phyloP scores from a whole-genome alignment of 164 flowering plant species.

The Vitis labrusca region DNA sequence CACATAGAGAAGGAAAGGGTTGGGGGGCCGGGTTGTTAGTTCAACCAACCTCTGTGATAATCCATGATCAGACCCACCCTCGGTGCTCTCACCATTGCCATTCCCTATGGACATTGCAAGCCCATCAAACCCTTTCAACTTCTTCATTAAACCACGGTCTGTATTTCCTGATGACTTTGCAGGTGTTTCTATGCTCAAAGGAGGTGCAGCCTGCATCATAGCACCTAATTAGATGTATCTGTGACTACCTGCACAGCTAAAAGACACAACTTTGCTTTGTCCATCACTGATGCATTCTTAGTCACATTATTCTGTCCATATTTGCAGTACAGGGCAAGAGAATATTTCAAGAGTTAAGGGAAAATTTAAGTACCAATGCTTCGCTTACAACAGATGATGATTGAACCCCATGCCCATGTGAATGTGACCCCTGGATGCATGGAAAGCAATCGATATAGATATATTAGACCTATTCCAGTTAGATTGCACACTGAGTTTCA shows the following conservation, averaged over 20 bases:
- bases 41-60: conserved; percentile 44
- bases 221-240: conserved; percentile 6
- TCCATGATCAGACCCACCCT: conserved; percentile 34
- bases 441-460: neutral
- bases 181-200: conserved; percentile 56
- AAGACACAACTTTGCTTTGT: neutral
- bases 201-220: conserved; percentile 49
- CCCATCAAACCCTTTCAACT: conserved; percentile 77
- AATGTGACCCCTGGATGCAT: conserved; percentile 43
- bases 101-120: conserved; percentile 77
- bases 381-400: conserved; percentile 46
- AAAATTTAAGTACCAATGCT: conserved; percentile 17
- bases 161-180: conserved; percentile 61
- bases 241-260: neutral
- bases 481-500: no score
- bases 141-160: conserved; percentile 59
- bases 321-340: neutral
- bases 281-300: neutral
- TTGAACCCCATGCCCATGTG: conserved; percentile 44
- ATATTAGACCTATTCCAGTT: neutral
- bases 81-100: conserved; percentile 50
- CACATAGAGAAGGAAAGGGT: no score
- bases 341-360: neutral
- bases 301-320: neutral
- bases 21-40: neutral